Evolutionary conservation across 805 yeast species (phyloP).

Genomic region (Candida pseudoglaebosa): DNA sequence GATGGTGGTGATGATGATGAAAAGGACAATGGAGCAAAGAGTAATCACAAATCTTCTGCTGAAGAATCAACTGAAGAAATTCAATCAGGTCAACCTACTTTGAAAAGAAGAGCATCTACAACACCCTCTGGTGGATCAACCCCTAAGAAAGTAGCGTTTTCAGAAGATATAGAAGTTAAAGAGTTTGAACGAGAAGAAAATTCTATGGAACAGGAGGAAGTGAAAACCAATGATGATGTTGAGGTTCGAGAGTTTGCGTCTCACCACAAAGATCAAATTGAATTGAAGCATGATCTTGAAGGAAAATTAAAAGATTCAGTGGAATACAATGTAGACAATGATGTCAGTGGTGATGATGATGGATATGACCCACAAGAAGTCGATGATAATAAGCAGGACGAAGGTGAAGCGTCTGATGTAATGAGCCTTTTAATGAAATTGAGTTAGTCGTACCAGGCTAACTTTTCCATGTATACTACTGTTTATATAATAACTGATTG

Average conservation of each 20-base stretch:
- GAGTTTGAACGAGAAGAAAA: slow-evolving; percentile 39
- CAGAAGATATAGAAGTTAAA: slow-evolving; percentile 39
- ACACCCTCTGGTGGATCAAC: slow-evolving; percentile 22
- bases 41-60: slow-evolving; percentile 5
- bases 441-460: slow-evolving; percentile 9
- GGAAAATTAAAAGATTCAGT: slow-evolving; percentile 3
- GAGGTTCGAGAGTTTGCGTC: slow-evolving; percentile 16
- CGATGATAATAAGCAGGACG: slow-evolving; percentile 3
- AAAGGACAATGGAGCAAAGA: too few relatives aligned
- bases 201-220: slow-evolving; percentile 17
- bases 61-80: slow-evolving; percentile 9
- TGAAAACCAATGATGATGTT: slow-evolving; percentile 15
- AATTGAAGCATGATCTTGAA: slow-evolving; percentile 25
- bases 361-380: slow-evolving; percentile 7
- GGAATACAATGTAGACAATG: slow-evolving; percentile 1
- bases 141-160: slow-evolving; percentile 39
- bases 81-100: slow-evolving; percentile 11
- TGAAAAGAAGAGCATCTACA: slow-evolving; percentile 14
- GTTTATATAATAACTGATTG: background rate
- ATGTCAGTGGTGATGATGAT: slow-evolving; percentile 6
- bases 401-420: slow-evolving; percentile 15
- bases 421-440: slow-evolving; percentile 32
- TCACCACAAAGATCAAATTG: slow-evolving; percentile 30
- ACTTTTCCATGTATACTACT: background rate
- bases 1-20: slow-evolving; percentile 14